phyloP scores from a whole-genome alignment of 148 eudicot genomes.

The Suaeda aralocaspica region DNA sequence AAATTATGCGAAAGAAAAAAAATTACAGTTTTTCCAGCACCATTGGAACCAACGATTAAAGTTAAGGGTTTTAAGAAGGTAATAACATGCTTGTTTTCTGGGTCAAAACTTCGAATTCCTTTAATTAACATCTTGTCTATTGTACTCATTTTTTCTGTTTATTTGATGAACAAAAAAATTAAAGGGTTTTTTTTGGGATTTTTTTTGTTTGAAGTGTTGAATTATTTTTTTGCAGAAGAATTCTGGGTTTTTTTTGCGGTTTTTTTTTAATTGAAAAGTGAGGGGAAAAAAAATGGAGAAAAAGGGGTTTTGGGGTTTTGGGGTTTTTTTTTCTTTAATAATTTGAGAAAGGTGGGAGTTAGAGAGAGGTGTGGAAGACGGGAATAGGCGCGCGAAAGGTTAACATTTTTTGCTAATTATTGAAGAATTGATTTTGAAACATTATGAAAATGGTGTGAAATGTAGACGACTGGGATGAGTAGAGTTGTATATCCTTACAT shows the following conservation, averaged over 20 bases:
- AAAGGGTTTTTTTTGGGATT: neutral
- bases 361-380: neutral
- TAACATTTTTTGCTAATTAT: no score
- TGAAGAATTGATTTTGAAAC: no score
- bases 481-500: no score
- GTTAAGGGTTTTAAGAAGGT: constrained; percentile 89
- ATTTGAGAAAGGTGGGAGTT: neutral
- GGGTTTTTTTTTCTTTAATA: no score
- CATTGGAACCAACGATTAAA: constrained; percentile 92
- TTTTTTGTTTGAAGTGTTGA: neutral
- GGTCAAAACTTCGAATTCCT: constrained; percentile 97
- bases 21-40: constrained; percentile 91
- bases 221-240: neutral
- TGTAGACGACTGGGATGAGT: no score
- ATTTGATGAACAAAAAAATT: no score
- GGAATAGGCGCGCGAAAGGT: neutral
- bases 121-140: constrained; percentile 96
- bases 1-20: neutral
- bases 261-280: neutral
- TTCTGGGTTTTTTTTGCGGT: neutral
- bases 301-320: neutral
- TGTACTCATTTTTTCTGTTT: constrained; percentile 61
- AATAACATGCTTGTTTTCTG: constrained; percentile 87
- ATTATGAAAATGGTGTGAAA: no score
- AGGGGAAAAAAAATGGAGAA: neutral